Conservation (phyloP, 306 rosid genomes). For the Inga oerstediana region DNA sequence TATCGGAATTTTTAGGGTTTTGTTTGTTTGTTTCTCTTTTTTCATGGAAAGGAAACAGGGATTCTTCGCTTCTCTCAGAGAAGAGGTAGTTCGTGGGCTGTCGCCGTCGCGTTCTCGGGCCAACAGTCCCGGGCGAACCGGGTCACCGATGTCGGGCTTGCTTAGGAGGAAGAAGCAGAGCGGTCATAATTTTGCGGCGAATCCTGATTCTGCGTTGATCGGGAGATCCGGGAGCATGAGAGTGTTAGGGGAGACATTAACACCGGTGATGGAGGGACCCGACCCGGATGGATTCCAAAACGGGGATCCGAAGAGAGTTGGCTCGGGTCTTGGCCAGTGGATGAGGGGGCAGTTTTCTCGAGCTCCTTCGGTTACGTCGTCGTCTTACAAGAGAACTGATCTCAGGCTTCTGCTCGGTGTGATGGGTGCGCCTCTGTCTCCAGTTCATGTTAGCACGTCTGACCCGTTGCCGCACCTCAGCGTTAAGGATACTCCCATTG, state of each 20-base stretch:
- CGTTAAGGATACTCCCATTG: slow-evolving; percentile 94
- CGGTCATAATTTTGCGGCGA: not conserved
- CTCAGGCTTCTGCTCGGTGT: slow-evolving; percentile 89
- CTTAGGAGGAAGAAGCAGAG: slow-evolving; percentile 59
- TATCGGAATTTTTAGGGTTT: not conserved
- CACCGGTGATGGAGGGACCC: slow-evolving; percentile 91
- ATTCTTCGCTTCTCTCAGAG: slow-evolving; percentile 84
- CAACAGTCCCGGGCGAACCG: slow-evolving; percentile 63
- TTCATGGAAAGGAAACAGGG: slow-evolving; percentile 87
- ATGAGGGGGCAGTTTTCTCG: slow-evolving; percentile 85
- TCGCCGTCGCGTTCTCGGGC: slow-evolving; percentile 88
- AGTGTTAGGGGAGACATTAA: slow-evolving; percentile 69
- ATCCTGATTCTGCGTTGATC: slow-evolving; percentile 39
- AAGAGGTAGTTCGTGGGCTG: slow-evolving; percentile 88
- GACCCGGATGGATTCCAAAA: slow-evolving; percentile 69
- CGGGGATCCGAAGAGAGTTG: slow-evolving; percentile 65
- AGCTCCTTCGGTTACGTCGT: slow-evolving; percentile 60
- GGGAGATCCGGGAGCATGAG: slow-evolving; percentile 85
- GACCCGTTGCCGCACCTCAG: slow-evolving; percentile 94
- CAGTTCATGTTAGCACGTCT: slow-evolving; percentile 69
- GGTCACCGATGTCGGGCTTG: slow-evolving; percentile 66
- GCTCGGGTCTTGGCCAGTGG: slow-evolving; percentile 93
- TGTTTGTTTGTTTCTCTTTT: not conserved
- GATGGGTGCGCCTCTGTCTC: slow-evolving; percentile 96
- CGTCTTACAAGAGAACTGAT: slow-evolving; percentile 75